These are phyloP conservation scores for Alternaria viburni DNA, from an alignment of 2,329 filamentous ascomycete genomes.

Conservation along the genomic window DNA sequence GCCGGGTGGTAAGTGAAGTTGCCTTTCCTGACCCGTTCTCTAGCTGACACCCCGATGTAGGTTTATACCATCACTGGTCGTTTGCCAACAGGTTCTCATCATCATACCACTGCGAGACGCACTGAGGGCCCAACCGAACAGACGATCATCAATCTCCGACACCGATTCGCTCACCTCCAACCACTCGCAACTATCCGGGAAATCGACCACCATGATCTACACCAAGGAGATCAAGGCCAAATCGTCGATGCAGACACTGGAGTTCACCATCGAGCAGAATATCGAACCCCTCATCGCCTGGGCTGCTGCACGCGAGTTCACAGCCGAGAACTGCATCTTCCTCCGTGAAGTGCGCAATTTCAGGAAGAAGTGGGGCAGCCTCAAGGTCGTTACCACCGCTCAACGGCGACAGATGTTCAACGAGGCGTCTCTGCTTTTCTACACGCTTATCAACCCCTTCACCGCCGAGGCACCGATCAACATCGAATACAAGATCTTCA, in stretches of 20 bases:
- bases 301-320: conserved; percentile 46
- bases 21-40: neutral
- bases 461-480: conserved; percentile 48
- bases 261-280: conserved; percentile 43
- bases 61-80: conserved; percentile 46
- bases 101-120: conserved; percentile 44
- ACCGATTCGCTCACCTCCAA: conserved; percentile 37
- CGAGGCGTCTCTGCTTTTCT: conserved; percentile 48
- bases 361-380: conserved; percentile 41
- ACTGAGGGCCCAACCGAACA: conserved; percentile 25
- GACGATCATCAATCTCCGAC: conserved; percentile 29
- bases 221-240: conserved; percentile 43
- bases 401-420: conserved; percentile 47
- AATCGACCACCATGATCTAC: conserved; percentile 26
- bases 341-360: conserved; percentile 49
- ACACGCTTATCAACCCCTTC: conserved; percentile 47
- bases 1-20: conserved; percentile 42
- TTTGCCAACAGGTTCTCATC: conserved; percentile 47
- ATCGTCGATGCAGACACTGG: conserved; percentile 46
- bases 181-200: conserved; percentile 27
- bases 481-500: conserved; percentile 50
- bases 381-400: conserved; percentile 34
- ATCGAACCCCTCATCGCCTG: conserved; percentile 46
- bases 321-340: conserved; percentile 48
- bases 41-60: conserved; percentile 18